phyloP scores from a whole-genome alignment of 2,329 filamentous ascomycete genomes.

The Zasmidium citrigriseum region DNA sequence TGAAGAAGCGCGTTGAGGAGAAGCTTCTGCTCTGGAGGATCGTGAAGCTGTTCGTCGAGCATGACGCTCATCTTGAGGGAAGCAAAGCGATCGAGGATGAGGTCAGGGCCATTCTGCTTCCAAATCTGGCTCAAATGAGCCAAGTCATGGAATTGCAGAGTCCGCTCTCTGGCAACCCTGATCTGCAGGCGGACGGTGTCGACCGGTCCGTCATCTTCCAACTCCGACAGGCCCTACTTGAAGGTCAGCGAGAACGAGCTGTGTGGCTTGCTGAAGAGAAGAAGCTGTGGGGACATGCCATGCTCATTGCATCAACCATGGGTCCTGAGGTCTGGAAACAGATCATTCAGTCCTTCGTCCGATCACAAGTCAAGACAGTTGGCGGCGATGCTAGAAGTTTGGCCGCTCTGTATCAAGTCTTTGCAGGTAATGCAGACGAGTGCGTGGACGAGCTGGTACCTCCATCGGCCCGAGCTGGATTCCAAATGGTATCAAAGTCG shows the following conservation, averaged over 20 bases:
- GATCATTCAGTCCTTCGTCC: constrained; percentile 91
- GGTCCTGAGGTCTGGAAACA: constrained; percentile 80
- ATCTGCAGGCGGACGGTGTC: constrained; percentile 60
- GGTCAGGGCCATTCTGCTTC: constrained; percentile 72
- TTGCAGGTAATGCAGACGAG: constrained; percentile 92
- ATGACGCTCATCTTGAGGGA: constrained; percentile 81
- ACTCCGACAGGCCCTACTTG: constrained; percentile 71
- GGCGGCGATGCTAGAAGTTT: constrained; percentile 80
- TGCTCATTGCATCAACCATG: constrained; percentile 82
- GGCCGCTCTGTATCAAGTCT: constrained; percentile 87
- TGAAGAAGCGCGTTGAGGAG: constrained; percentile 74
- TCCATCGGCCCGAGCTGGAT: constrained; percentile 83
- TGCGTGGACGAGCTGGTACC: constrained; percentile 95
- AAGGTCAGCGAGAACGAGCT: constrained; percentile 84
- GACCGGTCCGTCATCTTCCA: constrained; percentile 70
- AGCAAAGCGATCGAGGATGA: constrained; percentile 70
- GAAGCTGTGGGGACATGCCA: constrained; percentile 92
- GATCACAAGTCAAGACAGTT: constrained; percentile 87
- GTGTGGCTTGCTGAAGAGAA: constrained; percentile 93
- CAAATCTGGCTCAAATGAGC: constrained; percentile 46
- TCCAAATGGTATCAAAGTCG: constrained; percentile 84
- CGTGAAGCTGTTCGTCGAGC: constrained; percentile 75
- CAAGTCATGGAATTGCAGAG: constrained; percentile 39
- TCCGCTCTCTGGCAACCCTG: constrained; percentile 25
- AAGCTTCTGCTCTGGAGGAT: constrained; percentile 86